Evolutionary conservation across 371 early-diverging fungal species (phyloP), one percentile per base, ranked within the genome.

Genomic region (Dichotomocladium elegans): DNA sequence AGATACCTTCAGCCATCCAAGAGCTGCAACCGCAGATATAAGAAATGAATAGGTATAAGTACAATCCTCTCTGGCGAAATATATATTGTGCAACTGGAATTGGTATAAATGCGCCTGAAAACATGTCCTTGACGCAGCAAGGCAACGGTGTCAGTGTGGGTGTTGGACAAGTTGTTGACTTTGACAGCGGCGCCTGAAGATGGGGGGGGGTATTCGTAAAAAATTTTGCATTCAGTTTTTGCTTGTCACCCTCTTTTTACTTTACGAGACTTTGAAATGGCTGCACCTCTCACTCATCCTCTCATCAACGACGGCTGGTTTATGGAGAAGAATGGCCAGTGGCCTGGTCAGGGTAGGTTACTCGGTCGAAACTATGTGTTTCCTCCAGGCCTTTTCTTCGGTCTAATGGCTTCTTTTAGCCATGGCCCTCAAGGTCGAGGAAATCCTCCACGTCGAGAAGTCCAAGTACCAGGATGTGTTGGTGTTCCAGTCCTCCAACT

Each of bases 271-370:
- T 45, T 53, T 19, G 33, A 43, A 60, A 76, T 76, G 76, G 63
- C 70, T 53, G 70, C 70, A 55, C 72, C 65, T 47, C 82, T 86
- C 58, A 77, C 88, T 43, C 96, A 96, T 82, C 90, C 93, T 41
- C 88, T 86, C 74, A 91, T 96, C 74, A 71, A 78, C 61, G 88
- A 93, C 78, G 94, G 92, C 46, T 96, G 97, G 97, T 98, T 98
- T 88, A 83, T 82, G 68, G 98, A 98, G 79, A 87, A 89, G 63
- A 71, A 85, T 57, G 81, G 87, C 53, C 83, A 94, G 72, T 98
- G 98, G 98, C 97, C 97, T 48, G 98, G 98, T 41, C 96, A 98
- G 82, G 87, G 89, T 88, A 77, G 44, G 53, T 26, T 48, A 26
- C n/a, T n/a, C n/a, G n/a, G n/a, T n/a, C n/a, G n/a, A n/a, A n/a